Conservation (phyloP, 768 basidiomycete species). For the Russula sp. region DNA sequence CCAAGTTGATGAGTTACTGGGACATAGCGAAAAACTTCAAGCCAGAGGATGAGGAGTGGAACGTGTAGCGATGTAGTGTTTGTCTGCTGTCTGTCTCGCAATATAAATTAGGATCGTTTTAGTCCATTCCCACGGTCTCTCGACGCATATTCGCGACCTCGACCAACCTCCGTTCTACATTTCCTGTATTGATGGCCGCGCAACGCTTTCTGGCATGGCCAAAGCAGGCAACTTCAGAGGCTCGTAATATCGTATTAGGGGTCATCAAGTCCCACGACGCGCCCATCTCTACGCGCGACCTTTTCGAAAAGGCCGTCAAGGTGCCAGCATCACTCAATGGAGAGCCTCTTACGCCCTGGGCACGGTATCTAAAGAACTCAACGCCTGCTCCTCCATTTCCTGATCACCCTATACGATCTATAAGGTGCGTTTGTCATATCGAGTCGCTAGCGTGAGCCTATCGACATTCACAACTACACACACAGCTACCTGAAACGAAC, state of each 20-base stretch:
- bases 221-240: conserved; percentile 16
- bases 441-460: not conserved
- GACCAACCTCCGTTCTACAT: no score
- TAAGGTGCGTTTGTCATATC: conserved; percentile 33
- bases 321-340: conserved; percentile 7
- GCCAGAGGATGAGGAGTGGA: conserved; percentile 67
- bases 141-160: no score
- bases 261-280: conserved; percentile 21
- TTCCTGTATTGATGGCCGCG: not conserved
- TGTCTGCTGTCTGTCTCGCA: not conserved
- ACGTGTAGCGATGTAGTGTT: not conserved
- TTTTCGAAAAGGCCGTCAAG: conserved; percentile 26
- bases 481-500: conserved; percentile 49
- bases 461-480: not conserved
- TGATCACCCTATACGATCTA: conserved; percentile 47
- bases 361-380: conserved; percentile 22
- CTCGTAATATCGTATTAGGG: conserved; percentile 24
- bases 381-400: conserved; percentile 37
- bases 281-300: conserved; percentile 26
- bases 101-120: no score
- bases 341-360: conserved; percentile 10
- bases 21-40: conserved; percentile 91
- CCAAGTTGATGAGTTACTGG: conserved; percentile 86
- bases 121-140: not conserved
- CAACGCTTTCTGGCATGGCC: conserved; percentile 1